Base-by-base conservation (phyloP, 2,329 filamentous ascomycete genomes). In the Monilinia fructigena region DNA sequence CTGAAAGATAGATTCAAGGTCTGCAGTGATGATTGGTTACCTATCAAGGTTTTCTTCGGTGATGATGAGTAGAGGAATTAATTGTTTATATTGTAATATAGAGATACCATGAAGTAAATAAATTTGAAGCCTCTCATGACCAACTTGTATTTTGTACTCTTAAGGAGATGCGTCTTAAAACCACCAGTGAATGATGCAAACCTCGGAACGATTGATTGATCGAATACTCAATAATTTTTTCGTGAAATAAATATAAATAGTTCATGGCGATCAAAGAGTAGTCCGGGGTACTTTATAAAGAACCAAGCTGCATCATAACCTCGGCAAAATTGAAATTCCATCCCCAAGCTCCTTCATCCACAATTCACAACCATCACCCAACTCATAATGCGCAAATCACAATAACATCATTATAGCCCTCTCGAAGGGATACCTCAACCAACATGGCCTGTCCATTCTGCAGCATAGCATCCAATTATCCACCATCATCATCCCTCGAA, bases 11-110 rank as follows among this genome's bases (percentile, higher is more conserved):
- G 92, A 61, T 94, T 93, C 83, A 96, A 93, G 85, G 88, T 92
- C 69, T 95, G 90, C 75, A 84, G 83, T 47, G 92, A 94, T 76
- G 79, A 75, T 38, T 94, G 89, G 88, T 76, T 92, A 74, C 91
- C 90, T 0, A 78, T 90, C 68, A 89, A 88, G 82, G 90, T 94
- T 47, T 95, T 95, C 83, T 92, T 92, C 76, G 90, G 89, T 10
- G 90, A 93, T 73, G 89, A 93, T 74, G 90, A 93, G 31, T 66
- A 66, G n/a, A 35, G 38, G 48, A 16, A 54, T 40, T 61, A 53
- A 81, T 93, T 86, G 75, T 60, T 64, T 67, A 42, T 50, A 23
- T 55, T 54, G 23, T 58, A 50, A 68, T 65, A 54, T 65, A 65
- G 55, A 56, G 55, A 65, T 67, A 65, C 54, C 53, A 61, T 55